Base-by-base conservation (phyloP, 1,284 basidiomycete species). In the Coniferiporia weirii region DNA sequence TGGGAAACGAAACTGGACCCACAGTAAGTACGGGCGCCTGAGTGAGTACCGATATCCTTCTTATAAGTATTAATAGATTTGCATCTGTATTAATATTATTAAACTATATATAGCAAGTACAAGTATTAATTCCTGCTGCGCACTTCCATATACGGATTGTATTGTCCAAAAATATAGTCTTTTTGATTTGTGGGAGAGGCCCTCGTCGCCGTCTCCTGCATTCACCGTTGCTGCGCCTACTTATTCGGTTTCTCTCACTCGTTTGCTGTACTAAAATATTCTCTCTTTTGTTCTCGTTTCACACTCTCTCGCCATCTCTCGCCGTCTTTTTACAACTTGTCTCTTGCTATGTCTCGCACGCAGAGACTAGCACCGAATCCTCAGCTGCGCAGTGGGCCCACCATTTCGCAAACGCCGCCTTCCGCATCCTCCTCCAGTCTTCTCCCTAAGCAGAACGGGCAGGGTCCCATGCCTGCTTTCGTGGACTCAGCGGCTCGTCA, bases 401-500 rank as follows among this genome's bases (percentile, higher is more conserved):
- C 51, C 20, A 27, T 50, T 20, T 19, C 56, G n/a, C 56, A 52
- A 13, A 45, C 59, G 8, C 54, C 53, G 10, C 36, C 54, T 15
- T 52, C 50, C 32, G 46, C 40, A 10, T 51, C 59, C n/a, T 36
- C 59, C 15, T 40, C 53, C 7, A 60, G 48, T 44, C 38, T 52
- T 5, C 53, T 60, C 15, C 34, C 53, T 13, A 54, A 19, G 8
- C 38, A 45, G 48, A 60, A 56, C 38, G 44, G 48, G 15, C 54
- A 40, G n/a, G 40, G 20, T 44, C 59, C 43, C 43, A 38, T 32
- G 10, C 50, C 54, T 40, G 54, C 45, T 15, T 61, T 53, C 49
- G 57, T 61, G 54, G 55, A 56, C 43, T 32, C 49, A 1, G 22
- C 35, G 5, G 43, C 50, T 43, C 50, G 55, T 35, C 54, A 46